These are phyloP conservation scores for Coccomyxa subellipsoidea DNA, from an alignment of 163 green algal species.

Conservation along the genomic window DNA sequence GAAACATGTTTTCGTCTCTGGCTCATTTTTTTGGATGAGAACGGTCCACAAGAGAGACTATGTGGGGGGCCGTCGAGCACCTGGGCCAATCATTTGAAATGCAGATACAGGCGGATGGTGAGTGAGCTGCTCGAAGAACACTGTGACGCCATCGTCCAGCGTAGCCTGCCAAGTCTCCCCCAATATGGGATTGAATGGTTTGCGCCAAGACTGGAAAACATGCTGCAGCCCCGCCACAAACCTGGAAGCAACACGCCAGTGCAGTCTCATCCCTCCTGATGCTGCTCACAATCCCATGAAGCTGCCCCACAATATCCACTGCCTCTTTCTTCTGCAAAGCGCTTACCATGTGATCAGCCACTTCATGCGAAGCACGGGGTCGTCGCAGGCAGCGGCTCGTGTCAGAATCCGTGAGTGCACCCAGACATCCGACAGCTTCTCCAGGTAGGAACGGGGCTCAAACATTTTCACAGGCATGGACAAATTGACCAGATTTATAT, in stretches of 20 bases:
- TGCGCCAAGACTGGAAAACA: slow-evolving; percentile 60
- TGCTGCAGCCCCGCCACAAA: slow-evolving; percentile 70
- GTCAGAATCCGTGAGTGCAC: slow-evolving; percentile 64
- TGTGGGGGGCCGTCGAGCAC: slow-evolving; percentile 4
- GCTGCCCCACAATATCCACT: too few relatives aligned
- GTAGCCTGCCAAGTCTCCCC: slow-evolving; percentile 76
- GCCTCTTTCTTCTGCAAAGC: neutral
- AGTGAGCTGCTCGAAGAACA: slow-evolving; percentile 82
- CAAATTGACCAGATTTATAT: slow-evolving; percentile 82
- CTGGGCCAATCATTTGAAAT: slow-evolving; percentile 72
- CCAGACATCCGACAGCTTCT: slow-evolving; percentile 85
- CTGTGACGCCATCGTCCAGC: slow-evolving; percentile 55
- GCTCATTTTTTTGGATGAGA: too few relatives aligned
- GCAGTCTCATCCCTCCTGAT: neutral
- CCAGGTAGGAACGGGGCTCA: slow-evolving; percentile 76
- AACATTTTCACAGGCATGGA: slow-evolving; percentile 84
- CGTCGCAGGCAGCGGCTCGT: slow-evolving; percentile 30
- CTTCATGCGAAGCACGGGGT: slow-evolving; percentile 73
- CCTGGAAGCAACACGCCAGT: slow-evolving; percentile 14
- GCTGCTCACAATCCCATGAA: neutral
- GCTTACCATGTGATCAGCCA: slow-evolving; percentile 56
- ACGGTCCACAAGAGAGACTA: neutral
- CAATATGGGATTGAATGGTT: slow-evolving; percentile 90
- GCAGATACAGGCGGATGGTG: slow-evolving; percentile 81
- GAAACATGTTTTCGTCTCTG: too few relatives aligned